These are phyloP conservation scores for Cryptococcus sp. DNA, from an alignment of 1,284 basidiomycete species.

Conservation along the genomic window DNA sequence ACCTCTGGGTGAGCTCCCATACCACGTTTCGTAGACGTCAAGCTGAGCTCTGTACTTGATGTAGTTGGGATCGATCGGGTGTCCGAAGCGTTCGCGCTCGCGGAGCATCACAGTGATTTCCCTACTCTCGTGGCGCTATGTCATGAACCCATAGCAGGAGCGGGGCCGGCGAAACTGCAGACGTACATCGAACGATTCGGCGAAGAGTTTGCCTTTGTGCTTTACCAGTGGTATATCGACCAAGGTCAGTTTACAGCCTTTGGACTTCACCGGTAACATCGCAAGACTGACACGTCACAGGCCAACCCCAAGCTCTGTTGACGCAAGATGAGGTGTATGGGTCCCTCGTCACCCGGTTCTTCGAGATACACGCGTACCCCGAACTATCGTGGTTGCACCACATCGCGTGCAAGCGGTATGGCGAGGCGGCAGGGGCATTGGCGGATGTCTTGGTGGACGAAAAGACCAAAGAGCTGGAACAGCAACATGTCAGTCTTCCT, in stretches of 20 bases:
- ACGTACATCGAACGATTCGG: slow-evolving; percentile 78
- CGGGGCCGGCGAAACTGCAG: slow-evolving; percentile 52
- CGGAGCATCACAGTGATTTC: slow-evolving; percentile 84
- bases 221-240: slow-evolving; percentile 71
- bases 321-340: slow-evolving; percentile 67
- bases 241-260: slow-evolving; percentile 46
- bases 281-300: slow-evolving; percentile 51
- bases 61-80: slow-evolving; percentile 68
- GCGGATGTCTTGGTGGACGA: slow-evolving; percentile 61
- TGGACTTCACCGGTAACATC: neutral
- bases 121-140: slow-evolving; percentile 77
- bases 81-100: slow-evolving; percentile 72
- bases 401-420: slow-evolving; percentile 69
- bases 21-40: neutral
- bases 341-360: slow-evolving; percentile 72
- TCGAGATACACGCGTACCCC: slow-evolving; percentile 65
- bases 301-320: slow-evolving; percentile 73
- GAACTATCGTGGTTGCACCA: slow-evolving; percentile 89
- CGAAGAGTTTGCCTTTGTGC: slow-evolving; percentile 79
- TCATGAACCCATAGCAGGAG: slow-evolving; percentile 56
- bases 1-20: slow-evolving; percentile 40
- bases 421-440: slow-evolving; percentile 67
- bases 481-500: slow-evolving; percentile 66
- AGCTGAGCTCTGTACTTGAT: slow-evolving; percentile 1
- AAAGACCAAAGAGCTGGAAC: slow-evolving; percentile 62